phyloP scores from a whole-genome alignment of 768 basidiomycete species.

The Suillus subalutaceus region DNA sequence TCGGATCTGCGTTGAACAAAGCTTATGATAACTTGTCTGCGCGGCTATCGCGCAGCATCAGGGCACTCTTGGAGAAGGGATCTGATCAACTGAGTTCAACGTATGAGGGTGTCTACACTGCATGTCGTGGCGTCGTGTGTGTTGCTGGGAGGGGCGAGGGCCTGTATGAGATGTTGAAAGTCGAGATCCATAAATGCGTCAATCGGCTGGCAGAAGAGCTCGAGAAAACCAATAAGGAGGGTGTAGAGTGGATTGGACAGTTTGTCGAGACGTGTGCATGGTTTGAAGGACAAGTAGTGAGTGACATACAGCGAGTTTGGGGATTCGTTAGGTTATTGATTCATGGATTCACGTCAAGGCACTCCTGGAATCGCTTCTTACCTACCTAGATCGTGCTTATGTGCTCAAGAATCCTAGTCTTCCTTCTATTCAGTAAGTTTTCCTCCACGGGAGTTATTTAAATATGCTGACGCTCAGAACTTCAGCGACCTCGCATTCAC shows the following conservation, averaged over 20 bases:
- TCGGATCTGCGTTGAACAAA: constrained; percentile 11
- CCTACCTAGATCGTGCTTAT: constrained; percentile 74
- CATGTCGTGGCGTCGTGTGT: constrained; percentile 59
- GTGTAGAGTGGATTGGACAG: constrained; percentile 57
- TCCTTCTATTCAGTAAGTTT: constrained; percentile 48
- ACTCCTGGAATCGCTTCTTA: constrained; percentile 62
- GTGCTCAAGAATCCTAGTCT: constrained; percentile 44
- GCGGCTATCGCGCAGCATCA: constrained; percentile 41
- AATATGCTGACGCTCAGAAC: constrained; percentile 19
- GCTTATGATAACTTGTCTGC: constrained; percentile 25
- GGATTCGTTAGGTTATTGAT: constrained; percentile 7
- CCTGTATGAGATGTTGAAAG: constrained; percentile 58
- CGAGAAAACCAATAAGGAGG: constrained; percentile 21
- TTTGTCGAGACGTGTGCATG: constrained; percentile 61
- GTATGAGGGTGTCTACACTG: constrained; percentile 57
- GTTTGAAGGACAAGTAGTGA: constrained; percentile 68
- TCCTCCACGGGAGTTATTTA: constrained; percentile 5
- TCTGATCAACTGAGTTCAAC: constrained; percentile 44
- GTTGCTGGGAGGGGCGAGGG: constrained; percentile 56
- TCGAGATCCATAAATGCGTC: constrained; percentile 63
- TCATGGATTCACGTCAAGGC: constrained; percentile 37
- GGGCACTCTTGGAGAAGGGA: constrained; percentile 43
- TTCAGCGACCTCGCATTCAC: constrained; percentile 58
- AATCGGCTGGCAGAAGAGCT: constrained; percentile 45
- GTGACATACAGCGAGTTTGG: constrained; percentile 26